Conservation (phyloP, 768 basidiomycete species). For the Roridomyces roridus region DNA sequence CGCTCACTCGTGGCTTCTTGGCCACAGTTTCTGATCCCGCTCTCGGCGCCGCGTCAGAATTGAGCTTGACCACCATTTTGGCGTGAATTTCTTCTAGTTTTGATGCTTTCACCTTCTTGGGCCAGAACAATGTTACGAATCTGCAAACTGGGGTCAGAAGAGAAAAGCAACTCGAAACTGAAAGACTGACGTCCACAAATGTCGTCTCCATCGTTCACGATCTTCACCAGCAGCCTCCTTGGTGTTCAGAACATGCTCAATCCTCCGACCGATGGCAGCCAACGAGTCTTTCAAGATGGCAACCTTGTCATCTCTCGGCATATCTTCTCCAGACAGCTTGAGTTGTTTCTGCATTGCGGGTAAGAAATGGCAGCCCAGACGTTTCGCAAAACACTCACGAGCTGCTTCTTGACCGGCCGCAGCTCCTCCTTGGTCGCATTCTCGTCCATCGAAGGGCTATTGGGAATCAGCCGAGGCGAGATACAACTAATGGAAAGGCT, state of each 20-base stretch:
- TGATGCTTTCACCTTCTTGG: slow-evolving; percentile 92
- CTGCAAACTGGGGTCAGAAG: slow-evolving; percentile 44
- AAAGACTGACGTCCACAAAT: slow-evolving; percentile 93
- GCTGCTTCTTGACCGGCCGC: slow-evolving; percentile 95
- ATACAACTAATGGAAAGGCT: slow-evolving; percentile 37
- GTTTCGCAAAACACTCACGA: slow-evolving; percentile 55
- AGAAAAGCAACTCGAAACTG: neutral
- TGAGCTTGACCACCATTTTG: slow-evolving; percentile 90
- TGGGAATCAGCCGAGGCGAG: slow-evolving; percentile 5
- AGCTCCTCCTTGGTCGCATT: slow-evolving; percentile 90
- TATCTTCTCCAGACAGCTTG: slow-evolving; percentile 90
- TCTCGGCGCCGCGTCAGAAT: slow-evolving; percentile 64
- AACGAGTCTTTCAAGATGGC: slow-evolving; percentile 95
- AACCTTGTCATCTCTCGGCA: slow-evolving; percentile 96
- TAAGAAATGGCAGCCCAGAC: neutral
- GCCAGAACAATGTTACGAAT: slow-evolving; percentile 97
- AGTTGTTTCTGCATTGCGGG: slow-evolving; percentile 78
- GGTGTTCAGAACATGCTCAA: slow-evolving; percentile 79
- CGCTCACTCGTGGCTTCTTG: slow-evolving; percentile 67
- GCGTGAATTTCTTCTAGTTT: slow-evolving; percentile 96
- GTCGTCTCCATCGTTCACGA: slow-evolving; percentile 85
- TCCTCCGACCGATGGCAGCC: slow-evolving; percentile 90
- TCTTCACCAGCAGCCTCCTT: slow-evolving; percentile 86
- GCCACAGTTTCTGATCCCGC: slow-evolving; percentile 56
- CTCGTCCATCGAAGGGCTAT: slow-evolving; percentile 95